These are phyloP conservation scores for Citrus medica DNA, from an alignment of 345 rosid genomes.

Conservation along the genomic window DNA sequence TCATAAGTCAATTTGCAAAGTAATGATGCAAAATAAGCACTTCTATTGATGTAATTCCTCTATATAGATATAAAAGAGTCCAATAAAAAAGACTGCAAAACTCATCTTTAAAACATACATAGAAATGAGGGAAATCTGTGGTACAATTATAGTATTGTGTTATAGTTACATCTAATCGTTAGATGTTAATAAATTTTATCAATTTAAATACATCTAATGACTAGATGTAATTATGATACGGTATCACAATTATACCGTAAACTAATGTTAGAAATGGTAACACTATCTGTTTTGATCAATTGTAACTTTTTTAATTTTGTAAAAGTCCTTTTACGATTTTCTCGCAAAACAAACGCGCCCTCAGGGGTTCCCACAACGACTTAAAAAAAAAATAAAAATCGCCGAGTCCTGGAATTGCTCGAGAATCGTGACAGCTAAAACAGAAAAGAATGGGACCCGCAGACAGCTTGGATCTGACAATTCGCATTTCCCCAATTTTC, in stretches of 20 bases:
- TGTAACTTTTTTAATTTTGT: neutral
- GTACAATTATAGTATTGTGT: accelerated
- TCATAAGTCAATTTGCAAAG: neutral
- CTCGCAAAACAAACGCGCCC: neutral
- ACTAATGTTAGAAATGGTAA: neutral
- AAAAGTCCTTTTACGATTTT: neutral
- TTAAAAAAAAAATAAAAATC: neutral
- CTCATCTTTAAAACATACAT: neutral
- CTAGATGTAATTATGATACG: too few species aligned
- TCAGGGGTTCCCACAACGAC: neutral
- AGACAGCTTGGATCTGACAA: conserved; percentile 30
- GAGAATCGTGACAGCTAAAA: conserved; percentile 11
- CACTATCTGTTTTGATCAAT: neutral
- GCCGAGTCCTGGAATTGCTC: conserved; percentile 3
- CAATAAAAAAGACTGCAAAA: neutral
- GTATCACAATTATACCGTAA: too few species aligned
- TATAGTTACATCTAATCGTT: too few species aligned
- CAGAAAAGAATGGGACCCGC: neutral
- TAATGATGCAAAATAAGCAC: neutral
- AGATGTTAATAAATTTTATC: accelerated
- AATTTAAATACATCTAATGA: too few species aligned
- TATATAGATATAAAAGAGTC: too few species aligned
- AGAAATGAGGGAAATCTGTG: accelerated
- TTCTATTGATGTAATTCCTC: neutral
- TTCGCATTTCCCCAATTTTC: conserved; percentile 17